phyloP scores from a whole-genome alignment of 306 rosid species.

The Morella rubra region DNA sequence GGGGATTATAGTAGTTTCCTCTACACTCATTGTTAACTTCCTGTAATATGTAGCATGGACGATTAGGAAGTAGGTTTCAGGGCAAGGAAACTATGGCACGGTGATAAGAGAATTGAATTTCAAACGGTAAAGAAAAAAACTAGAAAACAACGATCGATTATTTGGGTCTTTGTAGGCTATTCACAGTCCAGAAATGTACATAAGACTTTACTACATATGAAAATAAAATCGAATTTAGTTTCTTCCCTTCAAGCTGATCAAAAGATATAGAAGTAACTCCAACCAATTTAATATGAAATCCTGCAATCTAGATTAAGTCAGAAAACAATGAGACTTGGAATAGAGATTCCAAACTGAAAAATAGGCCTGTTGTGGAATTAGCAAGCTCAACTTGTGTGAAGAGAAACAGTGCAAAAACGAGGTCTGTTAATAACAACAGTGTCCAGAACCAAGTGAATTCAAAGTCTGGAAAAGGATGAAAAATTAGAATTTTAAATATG shows the following conservation, averaged over 20 bases:
- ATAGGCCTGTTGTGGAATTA: not conserved
- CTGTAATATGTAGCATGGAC: conserved; percentile 41
- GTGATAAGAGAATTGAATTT: not conserved
- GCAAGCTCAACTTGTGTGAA: not conserved
- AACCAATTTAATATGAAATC: not conserved
- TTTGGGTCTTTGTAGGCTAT: not conserved
- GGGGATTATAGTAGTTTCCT: conserved; percentile 55
- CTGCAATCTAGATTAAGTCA: not conserved
- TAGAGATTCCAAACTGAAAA: not conserved
- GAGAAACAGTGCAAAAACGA: not conserved
- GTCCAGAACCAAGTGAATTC: not conserved
- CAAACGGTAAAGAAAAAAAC: not conserved
- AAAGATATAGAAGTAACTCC: not conserved
- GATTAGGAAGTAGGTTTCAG: conserved; percentile 21
- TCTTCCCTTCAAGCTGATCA: not conserved
- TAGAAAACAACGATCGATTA: too few species aligned
- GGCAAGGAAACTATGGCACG: too few species aligned
- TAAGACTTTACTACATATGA: not conserved
- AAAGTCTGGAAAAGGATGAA: not conserved
- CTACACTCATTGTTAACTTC: conserved; percentile 48
- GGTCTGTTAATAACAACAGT: not conserved
- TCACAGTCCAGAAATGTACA: not conserved
- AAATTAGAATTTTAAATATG: not conserved
- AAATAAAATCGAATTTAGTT: not conserved
- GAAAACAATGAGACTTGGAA: not conserved